A percentile compares a stretch with the other conserved stretches of the same genome.
Evolutionary conservation across 768 basidiomycete species (phyloP).

Genomic region (Pleurotus ostreatus): DNA sequence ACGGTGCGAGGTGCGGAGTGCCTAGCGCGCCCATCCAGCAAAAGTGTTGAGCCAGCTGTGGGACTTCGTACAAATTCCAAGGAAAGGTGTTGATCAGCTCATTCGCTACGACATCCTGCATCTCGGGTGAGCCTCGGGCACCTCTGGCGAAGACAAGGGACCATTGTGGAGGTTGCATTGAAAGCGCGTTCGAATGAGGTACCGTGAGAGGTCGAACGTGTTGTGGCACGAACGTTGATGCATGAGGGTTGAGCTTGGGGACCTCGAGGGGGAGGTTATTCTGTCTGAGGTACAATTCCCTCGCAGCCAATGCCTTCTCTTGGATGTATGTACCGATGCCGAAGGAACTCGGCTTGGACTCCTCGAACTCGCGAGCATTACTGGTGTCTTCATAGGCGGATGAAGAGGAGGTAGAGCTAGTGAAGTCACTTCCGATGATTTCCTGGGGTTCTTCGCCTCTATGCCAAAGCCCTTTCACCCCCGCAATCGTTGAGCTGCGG

Average conservation of each 20-base stretch:
- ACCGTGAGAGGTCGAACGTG: background rate
- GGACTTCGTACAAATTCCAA: constrained; percentile 17
- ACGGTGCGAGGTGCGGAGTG: constrained; percentile 13
- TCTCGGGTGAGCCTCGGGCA: background rate
- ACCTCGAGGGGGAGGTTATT: background rate
- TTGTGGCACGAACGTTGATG: background rate
- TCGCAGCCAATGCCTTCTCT: background rate
- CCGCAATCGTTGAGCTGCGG: too few species aligned
- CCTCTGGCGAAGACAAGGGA: background rate
- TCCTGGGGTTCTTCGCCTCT: too few species aligned
- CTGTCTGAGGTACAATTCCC: background rate
- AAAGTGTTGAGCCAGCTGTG: constrained; percentile 24
- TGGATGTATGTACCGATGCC: background rate
- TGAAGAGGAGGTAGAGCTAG: too few species aligned
- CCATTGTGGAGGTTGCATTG: background rate
- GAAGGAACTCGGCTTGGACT: too few species aligned
- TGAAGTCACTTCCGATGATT: too few species aligned
- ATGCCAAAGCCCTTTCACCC: too few species aligned
- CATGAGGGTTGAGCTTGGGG: constrained; percentile 7
- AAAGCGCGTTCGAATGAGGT: background rate
- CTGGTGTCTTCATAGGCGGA: too few species aligned
- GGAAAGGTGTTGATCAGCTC: background rate
- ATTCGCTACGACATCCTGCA: background rate
- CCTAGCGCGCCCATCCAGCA: constrained; percentile 16
- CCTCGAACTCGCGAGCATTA: too few species aligned